A percentile compares a stretch with the other conserved stretches of the same genome.
phyloP scores from a whole-genome alignment of 768 basidiomycete species.

The Pholiota microspora region DNA sequence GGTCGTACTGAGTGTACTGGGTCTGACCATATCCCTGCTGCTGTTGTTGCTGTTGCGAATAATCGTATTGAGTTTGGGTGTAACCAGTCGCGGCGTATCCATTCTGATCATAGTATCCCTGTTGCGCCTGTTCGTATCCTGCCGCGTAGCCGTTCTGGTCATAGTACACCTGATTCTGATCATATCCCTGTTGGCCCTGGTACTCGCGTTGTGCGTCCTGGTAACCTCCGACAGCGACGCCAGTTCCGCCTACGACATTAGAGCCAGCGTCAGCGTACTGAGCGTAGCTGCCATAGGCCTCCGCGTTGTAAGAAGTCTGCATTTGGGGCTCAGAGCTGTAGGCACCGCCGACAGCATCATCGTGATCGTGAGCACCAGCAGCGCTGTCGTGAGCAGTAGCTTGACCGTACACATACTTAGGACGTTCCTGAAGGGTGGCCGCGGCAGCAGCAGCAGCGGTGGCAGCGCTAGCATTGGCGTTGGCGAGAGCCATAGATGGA shows the following conservation, averaged over 20 bases:
- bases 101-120: slow-evolving; percentile 22
- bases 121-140: slow-evolving; percentile 13
- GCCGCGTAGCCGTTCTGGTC: slow-evolving; percentile 11
- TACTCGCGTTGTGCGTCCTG: slow-evolving; percentile 30
- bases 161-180: slow-evolving; percentile 20
- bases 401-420: slow-evolving; percentile 40
- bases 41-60: too few relatives aligned
- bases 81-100: slow-evolving; percentile 12
- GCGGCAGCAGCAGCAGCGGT: slow-evolving; percentile 18
- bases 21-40: slow-evolving; percentile 15
- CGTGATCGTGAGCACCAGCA: slow-evolving; percentile 10
- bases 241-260: slow-evolving; percentile 18
- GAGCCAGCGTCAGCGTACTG: slow-evolving; percentile 27
- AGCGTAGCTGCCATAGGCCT: slow-evolving; percentile 42
- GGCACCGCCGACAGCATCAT: slow-evolving; percentile 31
- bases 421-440: slow-evolving; percentile 38
- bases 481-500: slow-evolving; percentile 26
- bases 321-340: slow-evolving; percentile 41
- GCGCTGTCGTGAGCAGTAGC: slow-evolving; percentile 15
- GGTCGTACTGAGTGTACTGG: slow-evolving; percentile 10
- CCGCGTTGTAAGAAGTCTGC: slow-evolving; percentile 37
- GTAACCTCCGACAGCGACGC: slow-evolving; percentile 15
- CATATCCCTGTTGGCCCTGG: slow-evolving; percentile 31
- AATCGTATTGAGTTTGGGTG: slow-evolving; percentile 11
- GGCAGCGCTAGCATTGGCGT: too few relatives aligned